Evolutionary conservation across 208 protist species (phyloP).

Genomic region (Spongospora subterranea): DNA sequence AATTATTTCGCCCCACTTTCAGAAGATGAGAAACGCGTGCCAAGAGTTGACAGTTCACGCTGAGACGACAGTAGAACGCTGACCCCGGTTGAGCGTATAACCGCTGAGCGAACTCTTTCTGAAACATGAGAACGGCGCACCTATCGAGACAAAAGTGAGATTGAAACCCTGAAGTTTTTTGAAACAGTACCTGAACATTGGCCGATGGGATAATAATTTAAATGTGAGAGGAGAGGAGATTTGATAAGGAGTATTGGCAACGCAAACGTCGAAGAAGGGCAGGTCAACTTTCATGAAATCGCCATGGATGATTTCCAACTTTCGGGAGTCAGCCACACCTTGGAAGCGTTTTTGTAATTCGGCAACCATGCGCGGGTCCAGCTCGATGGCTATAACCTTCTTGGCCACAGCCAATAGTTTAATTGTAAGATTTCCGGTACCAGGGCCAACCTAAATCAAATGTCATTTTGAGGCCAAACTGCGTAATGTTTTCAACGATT

Average conservation of each 20-base stretch:
- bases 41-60: constrained; percentile 98
- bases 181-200: constrained; percentile 75
- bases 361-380: constrained; percentile 98
- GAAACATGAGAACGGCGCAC: constrained; percentile 98
- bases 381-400: constrained; percentile 94
- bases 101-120: constrained; percentile 98
- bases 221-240: constrained; percentile 99
- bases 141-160: constrained; percentile 77
- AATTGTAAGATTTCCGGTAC: constrained; percentile 96
- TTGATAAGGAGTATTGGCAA: constrained; percentile 99
- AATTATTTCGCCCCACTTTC: constrained; percentile 96
- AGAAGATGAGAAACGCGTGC: constrained; percentile 95
- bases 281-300: constrained; percentile 98
- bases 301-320: constrained; percentile 96
- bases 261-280: constrained; percentile 99
- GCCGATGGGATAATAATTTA: constrained; percentile 94
- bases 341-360: constrained; percentile 98
- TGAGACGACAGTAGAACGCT: constrained; percentile 96
- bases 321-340: constrained; percentile 68
- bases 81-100: constrained; percentile 96
- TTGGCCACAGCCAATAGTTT: constrained; percentile 95
- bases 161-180: background rate
- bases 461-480: background rate
- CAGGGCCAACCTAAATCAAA: constrained; percentile 55
- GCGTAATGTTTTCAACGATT: too few species aligned